phyloP scores from a whole-genome alignment of 768 basidiomycete genomes.

The Boletus vinaceobasis region DNA sequence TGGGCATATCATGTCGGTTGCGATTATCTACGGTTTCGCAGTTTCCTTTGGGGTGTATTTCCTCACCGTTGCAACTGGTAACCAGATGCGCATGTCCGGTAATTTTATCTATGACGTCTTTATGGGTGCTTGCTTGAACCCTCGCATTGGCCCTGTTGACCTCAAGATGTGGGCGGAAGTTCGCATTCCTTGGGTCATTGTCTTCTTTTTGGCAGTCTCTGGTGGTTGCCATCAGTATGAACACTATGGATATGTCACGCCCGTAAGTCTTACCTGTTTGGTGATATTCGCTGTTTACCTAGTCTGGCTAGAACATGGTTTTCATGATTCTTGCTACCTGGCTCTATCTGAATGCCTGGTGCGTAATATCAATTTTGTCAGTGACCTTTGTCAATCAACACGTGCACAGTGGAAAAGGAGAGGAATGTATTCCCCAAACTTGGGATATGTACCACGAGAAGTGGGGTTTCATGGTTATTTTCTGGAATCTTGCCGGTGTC shows the following conservation, averaged over 20 bases:
- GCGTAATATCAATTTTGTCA: slow-evolving; percentile 13
- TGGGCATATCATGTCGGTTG: slow-evolving; percentile 92
- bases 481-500: slow-evolving; percentile 95
- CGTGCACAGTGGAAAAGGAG: slow-evolving; percentile 71
- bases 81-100: slow-evolving; percentile 90
- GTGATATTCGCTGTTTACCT: neutral
- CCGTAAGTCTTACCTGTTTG: slow-evolving; percentile 46
- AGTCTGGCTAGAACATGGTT: slow-evolving; percentile 73
- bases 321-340: slow-evolving; percentile 96
- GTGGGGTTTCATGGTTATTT: slow-evolving; percentile 98
- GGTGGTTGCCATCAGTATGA: slow-evolving; percentile 97
- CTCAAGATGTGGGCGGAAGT: slow-evolving; percentile 99
- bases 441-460: slow-evolving; percentile 99
- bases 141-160: slow-evolving; percentile 86
- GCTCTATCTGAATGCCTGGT: slow-evolving; percentile 97
- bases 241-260: slow-evolving; percentile 84
- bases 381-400: neutral
- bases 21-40: slow-evolving; percentile 86
- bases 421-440: slow-evolving; percentile 93
- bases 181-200: slow-evolving; percentile 93
- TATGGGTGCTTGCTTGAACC: slow-evolving; percentile 95
- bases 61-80: slow-evolving; percentile 69
- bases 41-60: slow-evolving; percentile 82
- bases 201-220: slow-evolving; percentile 89
- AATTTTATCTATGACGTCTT: slow-evolving; percentile 93